phyloP scores from a whole-genome alignment of 805 yeast species.

The Candida odintsovae region DNA sequence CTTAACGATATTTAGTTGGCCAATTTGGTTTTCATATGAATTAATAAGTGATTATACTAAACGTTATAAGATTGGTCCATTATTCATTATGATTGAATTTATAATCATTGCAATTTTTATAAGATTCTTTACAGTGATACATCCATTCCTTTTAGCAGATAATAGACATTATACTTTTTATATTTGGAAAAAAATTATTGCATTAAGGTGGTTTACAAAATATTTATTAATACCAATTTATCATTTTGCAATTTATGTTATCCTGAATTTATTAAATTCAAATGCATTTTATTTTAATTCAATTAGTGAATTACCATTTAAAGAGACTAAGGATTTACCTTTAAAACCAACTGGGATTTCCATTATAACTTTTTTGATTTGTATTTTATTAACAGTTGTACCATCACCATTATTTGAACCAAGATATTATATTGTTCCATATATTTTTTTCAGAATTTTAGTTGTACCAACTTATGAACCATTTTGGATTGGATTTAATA shows the following conservation, averaged over 20 bases:
- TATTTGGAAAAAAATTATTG: conserved; percentile 63
- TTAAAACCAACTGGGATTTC: conserved; percentile 39
- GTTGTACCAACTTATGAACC: conserved; percentile 35
- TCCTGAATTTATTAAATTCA: conserved; percentile 29
- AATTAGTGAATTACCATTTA: conserved; percentile 31
- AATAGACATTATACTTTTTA: conserved; percentile 93
- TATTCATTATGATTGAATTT: conserved; percentile 26
- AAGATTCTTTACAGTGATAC: conserved; percentile 62
- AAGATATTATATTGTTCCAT: conserved; percentile 83
- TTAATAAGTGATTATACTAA: conserved; percentile 35
- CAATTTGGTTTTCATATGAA: conserved; percentile 56
- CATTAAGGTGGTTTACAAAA: conserved; percentile 40
- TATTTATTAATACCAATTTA: conserved; percentile 59
- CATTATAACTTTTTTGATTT: conserved; percentile 44
- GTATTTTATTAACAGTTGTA: conserved; percentile 55
- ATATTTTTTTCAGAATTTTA: conserved; percentile 64
- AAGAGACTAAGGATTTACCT: conserved; percentile 29
- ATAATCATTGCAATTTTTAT: conserved; percentile 40
- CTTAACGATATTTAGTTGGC: conserved; percentile 58
- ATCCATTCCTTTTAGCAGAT: conserved; percentile 90
- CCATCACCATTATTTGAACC: conserved; percentile 96
- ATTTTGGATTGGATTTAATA: conserved; percentile 15
- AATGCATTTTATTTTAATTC: conserved; percentile 31
- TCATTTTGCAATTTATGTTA: conserved; percentile 47
- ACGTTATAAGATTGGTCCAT: conserved; percentile 25